Evolutionary conservation across 441 rosid genomes (phyloP), one percentile per base, ranked within the genome.

Genomic region (Jatropha podagrica): DNA sequence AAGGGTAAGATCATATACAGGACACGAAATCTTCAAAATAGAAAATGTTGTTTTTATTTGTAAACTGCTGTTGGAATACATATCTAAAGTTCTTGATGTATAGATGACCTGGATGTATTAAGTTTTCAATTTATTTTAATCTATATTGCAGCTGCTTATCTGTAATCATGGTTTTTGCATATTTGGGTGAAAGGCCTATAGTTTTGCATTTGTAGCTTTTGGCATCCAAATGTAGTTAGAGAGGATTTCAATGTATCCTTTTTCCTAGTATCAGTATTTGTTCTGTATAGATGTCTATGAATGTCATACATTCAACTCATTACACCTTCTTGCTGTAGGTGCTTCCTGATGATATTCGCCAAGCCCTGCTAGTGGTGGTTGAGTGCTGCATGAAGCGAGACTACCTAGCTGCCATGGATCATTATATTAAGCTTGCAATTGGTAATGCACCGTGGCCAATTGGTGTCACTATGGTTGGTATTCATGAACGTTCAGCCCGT

Each of bases 401-500:
- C 83, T 95, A 95, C 89, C 90, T 95, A 12, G 98, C 99, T 71
- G 99, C 93, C 44, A 91, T 93, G 99, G 98, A 95, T 82, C 99
- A 90, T 17, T 95, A 95, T 77, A 95, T 95, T 79, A 91, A 84
- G 81, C 61, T 95, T 83, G 96, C 98, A 32, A 95, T 95, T 13
- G 99, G 99, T 8, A 95, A 93, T 78, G 99, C 98, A 15, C 98
- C 98, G 23, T 95, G 99, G 99, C 99, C 99, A 54, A 95, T 95
- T 52, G 97, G 98, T 80, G 99, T 95, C 38, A 95, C 99, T 84
- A 95, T 95, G 99, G 99, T 95, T 86, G 99, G 99, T 84, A 95
- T 95, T 78, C 99, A 95, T 41, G 99, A 95, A 80, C 96, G 98
- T 81, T 95, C 97, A 55, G 97, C 98, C 11, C 96, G 98, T 26